Evolutionary conservation across 1,284 basidiomycete species (phyloP), one percentile per base, ranked within the genome.

Genomic region (Melampsora larici-populina): DNA sequence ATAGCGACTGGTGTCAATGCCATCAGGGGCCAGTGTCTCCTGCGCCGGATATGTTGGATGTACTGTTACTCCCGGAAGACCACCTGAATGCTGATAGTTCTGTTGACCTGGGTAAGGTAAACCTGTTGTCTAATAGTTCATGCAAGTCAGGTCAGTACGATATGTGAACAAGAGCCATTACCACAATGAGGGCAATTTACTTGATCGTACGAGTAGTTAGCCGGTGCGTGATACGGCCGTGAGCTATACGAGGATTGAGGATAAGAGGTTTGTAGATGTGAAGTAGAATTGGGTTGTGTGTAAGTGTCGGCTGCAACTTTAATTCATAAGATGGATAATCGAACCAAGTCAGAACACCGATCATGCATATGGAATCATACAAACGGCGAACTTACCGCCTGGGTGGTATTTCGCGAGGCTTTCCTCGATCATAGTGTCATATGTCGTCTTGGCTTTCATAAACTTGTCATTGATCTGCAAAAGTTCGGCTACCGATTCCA

Each of bases 381-480:
- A 31, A 78, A n/a, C 43, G 15, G 43, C 58, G 43, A 55, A 13
- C 78, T n/a, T 40, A 79, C 73, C 66, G 26, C 71, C 62, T 62
- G 64, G 70, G n/a, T 79, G 72, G 49, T 77, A 62, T 18, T 66
- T 40, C 43, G 73, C 72, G 46, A 78, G 76, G 55, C 73, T 65
- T 31, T 79, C 76, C 64, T 80, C 80, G 24, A 80, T 67, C 79
- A 82, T 81, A 6, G 74, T 48, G 58, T 83, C 82, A 68, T 82
- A 83, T 1, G 81, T 79, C n/a, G 80, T 79, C 70, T 81, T 81
- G 8, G 82, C 82, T 26, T 75, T 79, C 43, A 79, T 78, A 48
- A 83, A 82, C 63, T 82, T 83, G 31, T 80, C 79, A 72, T 80
- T 79, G 58, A 83, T 79, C 26, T 79, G 69, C 3, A 79, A 71